Percentiles rank a stretch among this genome's conserved stretches.
Conservation (phyloP, 768 basidiomycete species). For the Boletellus sp. region DNA sequence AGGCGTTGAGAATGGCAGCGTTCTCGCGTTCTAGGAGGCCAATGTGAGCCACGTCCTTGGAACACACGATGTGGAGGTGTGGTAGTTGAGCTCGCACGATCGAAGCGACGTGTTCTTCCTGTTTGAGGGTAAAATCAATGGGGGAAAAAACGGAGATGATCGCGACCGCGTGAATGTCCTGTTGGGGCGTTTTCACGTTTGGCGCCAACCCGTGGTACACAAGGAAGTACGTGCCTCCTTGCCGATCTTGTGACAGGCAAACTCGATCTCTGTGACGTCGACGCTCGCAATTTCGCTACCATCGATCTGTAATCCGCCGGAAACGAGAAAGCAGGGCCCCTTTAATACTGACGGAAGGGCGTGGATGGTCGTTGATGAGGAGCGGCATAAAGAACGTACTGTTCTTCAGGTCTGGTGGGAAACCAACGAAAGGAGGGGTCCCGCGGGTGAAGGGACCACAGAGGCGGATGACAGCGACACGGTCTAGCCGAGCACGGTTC, state of each 20-base stretch:
- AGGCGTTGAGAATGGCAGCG: slow-evolving; percentile 64
- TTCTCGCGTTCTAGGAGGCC: slow-evolving; percentile 65
- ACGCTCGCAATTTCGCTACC: slow-evolving; percentile 42
- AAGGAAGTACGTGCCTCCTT: slow-evolving; percentile 17
- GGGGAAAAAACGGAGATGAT: slow-evolving; percentile 49
- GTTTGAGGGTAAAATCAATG: slow-evolving; percentile 40
- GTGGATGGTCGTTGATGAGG: background rate
- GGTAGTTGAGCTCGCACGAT: slow-evolving; percentile 40
- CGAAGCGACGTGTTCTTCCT: slow-evolving; percentile 45
- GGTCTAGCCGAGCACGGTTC: slow-evolving; percentile 48
- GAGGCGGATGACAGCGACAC: slow-evolving; percentile 62
- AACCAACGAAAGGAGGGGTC: slow-evolving; percentile 54
- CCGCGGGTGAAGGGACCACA: slow-evolving; percentile 58
- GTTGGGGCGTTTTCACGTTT: slow-evolving; percentile 1
- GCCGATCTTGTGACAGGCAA: slow-evolving; percentile 41
- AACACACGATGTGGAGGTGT: slow-evolving; percentile 47
- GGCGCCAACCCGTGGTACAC: background rate
- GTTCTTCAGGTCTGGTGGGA: slow-evolving; percentile 35
- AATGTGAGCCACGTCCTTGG: slow-evolving; percentile 54
- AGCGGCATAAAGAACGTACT: slow-evolving; percentile 21
- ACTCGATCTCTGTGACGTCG: slow-evolving; percentile 41
- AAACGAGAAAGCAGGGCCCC: slow-evolving; percentile 34
- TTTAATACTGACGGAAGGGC: slow-evolving; percentile 17
- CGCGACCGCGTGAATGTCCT: slow-evolving; percentile 36
- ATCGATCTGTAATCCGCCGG: slow-evolving; percentile 45